These are phyloP conservation scores for Fraxinus dipetala DNA, from an alignment of 305 asterid genomes.

Conservation along the genomic window DNA sequence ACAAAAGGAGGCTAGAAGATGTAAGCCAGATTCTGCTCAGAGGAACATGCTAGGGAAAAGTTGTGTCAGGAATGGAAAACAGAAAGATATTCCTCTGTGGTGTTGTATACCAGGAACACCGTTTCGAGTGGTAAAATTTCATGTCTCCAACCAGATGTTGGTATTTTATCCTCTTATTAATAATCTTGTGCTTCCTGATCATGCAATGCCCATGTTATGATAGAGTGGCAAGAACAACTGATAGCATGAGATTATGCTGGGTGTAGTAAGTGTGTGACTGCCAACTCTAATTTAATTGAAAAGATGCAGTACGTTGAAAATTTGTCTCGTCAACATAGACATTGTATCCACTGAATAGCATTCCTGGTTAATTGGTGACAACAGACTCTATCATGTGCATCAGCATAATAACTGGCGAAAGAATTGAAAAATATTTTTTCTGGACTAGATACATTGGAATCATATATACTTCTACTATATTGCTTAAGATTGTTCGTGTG, in stretches of 20 bases:
- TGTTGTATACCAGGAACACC: slow-evolving; percentile 90
- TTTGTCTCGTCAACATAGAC: neutral
- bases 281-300: neutral
- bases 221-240: neutral
- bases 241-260: neutral
- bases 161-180: neutral
- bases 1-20: slow-evolving; percentile 33
- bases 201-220: slow-evolving; percentile 1
- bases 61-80: slow-evolving; percentile 45
- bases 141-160: slow-evolving; percentile 2
- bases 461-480: neutral
- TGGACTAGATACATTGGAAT: neutral
- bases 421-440: neutral
- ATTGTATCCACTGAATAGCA: neutral
- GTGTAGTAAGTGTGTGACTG: neutral
- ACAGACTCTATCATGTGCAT: neutral
- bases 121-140: slow-evolving; percentile 69
- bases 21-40: slow-evolving; percentile 29
- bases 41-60: slow-evolving; percentile 41
- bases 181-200: neutral
- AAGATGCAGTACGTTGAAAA: neutral
- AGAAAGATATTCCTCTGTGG: slow-evolving; percentile 66
- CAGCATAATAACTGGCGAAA: neutral
- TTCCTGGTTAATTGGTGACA: neutral
- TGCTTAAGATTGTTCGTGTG: neutral